Base-by-base conservation (phyloP, 2,329 filamentous ascomycete species). In the Ophiostoma pallidulum region DNA sequence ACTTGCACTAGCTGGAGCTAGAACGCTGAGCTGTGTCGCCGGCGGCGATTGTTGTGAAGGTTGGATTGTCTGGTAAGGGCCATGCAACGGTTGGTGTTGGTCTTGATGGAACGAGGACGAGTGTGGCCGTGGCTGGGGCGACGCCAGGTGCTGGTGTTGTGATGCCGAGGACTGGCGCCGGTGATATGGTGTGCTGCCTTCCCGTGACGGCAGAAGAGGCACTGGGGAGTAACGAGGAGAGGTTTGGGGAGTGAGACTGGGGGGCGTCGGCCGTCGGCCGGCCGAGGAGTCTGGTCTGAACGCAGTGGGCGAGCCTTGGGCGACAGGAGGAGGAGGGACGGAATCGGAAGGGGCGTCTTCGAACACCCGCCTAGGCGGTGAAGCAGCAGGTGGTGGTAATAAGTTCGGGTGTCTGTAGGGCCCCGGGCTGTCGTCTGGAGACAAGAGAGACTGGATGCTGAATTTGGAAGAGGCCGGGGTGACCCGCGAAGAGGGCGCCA, bases 391-490 rank as follows among this genome's bases (percentile, higher is more conserved):
- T 37, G 59, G 53, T 45, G 56, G 54, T 62, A 41, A n/a, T n/a
- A n/a, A n/a, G n/a, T 61, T 56, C 46, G 31, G 16, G 4, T 54
- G 57, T 36, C 67, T 66, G 62, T 68, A 64, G 53, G 60, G 43
- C 51, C 66, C 66, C 52, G 66, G 62, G 47, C 62, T 65, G 52
- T 70, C 64, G 51, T 64, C 59, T 51, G 69, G 67, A 50, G 71
- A 72, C 60, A 74, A 64, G 59, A 75, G 73, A 41, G 71, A 72
- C 58, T 73, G 64, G 51, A 74, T 73, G 56, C 70, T 66, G 54
- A 72, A 62, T 64, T 69, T 69, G 52, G 68, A 71, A 56, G 69
- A 65, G 69, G 73, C 73, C 55, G 65, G 73, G 68, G 58, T 69
- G 68, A 64, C 54, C 65, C 58, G 63, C 5, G 47, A 41, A 20